Conservation (phyloP, 352 stramenopile genomes). For the Albugo laibachii region DNA sequence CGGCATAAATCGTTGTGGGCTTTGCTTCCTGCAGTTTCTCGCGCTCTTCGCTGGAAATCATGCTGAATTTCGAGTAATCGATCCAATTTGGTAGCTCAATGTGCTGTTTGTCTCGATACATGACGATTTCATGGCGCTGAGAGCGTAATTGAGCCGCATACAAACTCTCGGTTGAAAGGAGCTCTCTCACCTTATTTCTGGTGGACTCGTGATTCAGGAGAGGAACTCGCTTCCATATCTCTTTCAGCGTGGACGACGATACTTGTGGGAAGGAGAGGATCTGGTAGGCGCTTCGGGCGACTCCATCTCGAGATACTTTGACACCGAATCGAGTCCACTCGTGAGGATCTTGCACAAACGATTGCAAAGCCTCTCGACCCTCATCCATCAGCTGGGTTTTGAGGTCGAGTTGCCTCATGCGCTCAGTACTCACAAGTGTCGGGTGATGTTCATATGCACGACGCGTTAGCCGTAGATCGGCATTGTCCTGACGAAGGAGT, state of each 20-base stretch:
- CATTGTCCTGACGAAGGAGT: slow-evolving; percentile 87
- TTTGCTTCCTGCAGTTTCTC: slow-evolving; percentile 80
- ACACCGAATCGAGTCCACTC: slow-evolving; percentile 73
- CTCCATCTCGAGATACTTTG: slow-evolving; percentile 50
- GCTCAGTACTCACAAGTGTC: slow-evolving; percentile 41
- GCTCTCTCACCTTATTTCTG: slow-evolving; percentile 15
- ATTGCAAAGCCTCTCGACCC: slow-evolving; percentile 24
- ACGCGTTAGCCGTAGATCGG: slow-evolving; percentile 90
- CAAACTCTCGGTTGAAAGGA: slow-evolving; percentile 78
- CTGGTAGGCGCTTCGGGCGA: slow-evolving; percentile 58
- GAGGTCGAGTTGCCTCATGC: slow-evolving; percentile 64
- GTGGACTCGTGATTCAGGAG: slow-evolving; percentile 38
- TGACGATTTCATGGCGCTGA: slow-evolving; percentile 92
- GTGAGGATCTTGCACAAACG: slow-evolving; percentile 44
- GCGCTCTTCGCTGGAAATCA: slow-evolving; percentile 90
- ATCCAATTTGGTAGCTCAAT: slow-evolving; percentile 86
- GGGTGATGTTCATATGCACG: slow-evolving; percentile 68
- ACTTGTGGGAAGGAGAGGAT: slow-evolving; percentile 50
- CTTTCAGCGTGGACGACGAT: slow-evolving; percentile 28
- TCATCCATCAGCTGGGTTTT: slow-evolving; percentile 63
- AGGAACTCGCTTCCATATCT: slow-evolving; percentile 23
- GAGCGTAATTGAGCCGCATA: slow-evolving; percentile 87
- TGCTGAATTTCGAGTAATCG: slow-evolving; percentile 84
- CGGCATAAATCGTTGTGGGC: slow-evolving; percentile 88
- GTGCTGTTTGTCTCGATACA: slow-evolving; percentile 86